A percentile compares a stretch with the other conserved stretches of the same genome.
These are phyloP conservation scores for Naganishia randhawae DNA, from an alignment of 768 basidiomycete species.

Conservation along the genomic window DNA sequence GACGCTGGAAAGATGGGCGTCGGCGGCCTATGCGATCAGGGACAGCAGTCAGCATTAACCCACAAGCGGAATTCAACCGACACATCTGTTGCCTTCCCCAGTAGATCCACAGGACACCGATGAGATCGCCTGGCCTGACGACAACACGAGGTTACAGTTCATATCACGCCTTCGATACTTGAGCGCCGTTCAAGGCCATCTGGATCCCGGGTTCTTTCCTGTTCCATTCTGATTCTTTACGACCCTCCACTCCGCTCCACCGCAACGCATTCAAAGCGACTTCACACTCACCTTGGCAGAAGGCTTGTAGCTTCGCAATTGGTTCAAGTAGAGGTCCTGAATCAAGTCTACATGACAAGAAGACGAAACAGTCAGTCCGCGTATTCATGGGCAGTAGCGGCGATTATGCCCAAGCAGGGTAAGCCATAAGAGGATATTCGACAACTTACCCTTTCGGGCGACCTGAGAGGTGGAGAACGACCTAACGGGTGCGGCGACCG, in stretches of 20 bases:
- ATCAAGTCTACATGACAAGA: constrained; percentile 64
- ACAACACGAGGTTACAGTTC: too few species aligned
- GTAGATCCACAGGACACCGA: not conserved
- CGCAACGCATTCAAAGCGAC: not conserved
- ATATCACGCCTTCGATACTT: too few species aligned
- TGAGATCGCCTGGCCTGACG: not conserved
- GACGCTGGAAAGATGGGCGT: constrained; percentile 82
- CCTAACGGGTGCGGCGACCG: constrained; percentile 37
- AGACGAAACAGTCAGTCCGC: not conserved
- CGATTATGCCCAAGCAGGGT: too few species aligned
- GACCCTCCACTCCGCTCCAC: not conserved
- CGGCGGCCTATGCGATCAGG: constrained; percentile 63
- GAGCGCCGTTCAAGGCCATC: too few species aligned
- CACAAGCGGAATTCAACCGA: not conserved
- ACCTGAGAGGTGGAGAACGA: constrained; percentile 49
- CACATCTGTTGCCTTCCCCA: not conserved
- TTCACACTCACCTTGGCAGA: constrained; percentile 61
- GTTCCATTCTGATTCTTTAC: not conserved
- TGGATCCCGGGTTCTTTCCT: not conserved
- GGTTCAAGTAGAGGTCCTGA: constrained; percentile 84
- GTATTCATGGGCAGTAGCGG: not conserved
- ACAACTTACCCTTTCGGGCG: constrained; percentile 44
- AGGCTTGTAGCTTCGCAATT: constrained; percentile 86
- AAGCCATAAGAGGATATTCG: not conserved
- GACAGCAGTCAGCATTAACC: not conserved